These are phyloP conservation scores for Mrakia gelida DNA, from an alignment of 768 basidiomycete genomes.

Conservation along the genomic window DNA sequence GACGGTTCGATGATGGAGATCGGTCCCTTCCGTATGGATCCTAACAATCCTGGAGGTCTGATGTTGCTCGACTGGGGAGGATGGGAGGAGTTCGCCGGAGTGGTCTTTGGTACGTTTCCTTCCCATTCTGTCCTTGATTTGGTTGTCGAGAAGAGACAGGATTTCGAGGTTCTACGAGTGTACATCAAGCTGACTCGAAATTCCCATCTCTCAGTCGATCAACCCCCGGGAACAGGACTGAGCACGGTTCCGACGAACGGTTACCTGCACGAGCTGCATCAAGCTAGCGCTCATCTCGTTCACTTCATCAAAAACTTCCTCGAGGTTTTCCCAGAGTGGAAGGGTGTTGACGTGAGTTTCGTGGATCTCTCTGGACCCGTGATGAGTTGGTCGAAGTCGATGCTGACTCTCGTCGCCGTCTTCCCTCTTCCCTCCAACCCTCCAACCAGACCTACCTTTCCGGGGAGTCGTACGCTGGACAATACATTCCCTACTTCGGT, in stretches of 20 bases:
- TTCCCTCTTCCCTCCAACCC: conserved; percentile 1
- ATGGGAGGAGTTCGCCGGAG: conserved; percentile 95
- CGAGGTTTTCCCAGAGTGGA: conserved; percentile 81
- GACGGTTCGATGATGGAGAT: conserved; percentile 98
- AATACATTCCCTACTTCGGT: conserved; percentile 97
- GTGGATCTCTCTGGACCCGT: neutral
- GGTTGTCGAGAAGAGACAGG: too few relatives aligned
- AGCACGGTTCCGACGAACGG: conserved; percentile 82
- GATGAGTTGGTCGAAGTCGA: neutral
- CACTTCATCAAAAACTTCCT: conserved; percentile 87
- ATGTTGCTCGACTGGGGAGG: conserved; percentile 68
- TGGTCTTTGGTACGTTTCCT: conserved; percentile 74
- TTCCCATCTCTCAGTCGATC: conserved; percentile 65
- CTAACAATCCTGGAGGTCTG: conserved; percentile 54
- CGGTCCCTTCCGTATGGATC: conserved; percentile 70
- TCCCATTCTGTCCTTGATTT: too few relatives aligned
- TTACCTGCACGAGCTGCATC: conserved; percentile 71
- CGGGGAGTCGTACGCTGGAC: conserved; percentile 95
- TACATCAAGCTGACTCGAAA: neutral
- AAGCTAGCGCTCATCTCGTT: conserved; percentile 70
- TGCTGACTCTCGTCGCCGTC: neutral
- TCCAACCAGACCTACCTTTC: conserved; percentile 79
- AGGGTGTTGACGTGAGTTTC: conserved; percentile 67
- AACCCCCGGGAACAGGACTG: conserved; percentile 92
- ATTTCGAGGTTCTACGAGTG: too few relatives aligned